phyloP scores from a whole-genome alignment of 2,329 filamentous ascomycete genomes.

The Aspergillus hiratsukae region DNA sequence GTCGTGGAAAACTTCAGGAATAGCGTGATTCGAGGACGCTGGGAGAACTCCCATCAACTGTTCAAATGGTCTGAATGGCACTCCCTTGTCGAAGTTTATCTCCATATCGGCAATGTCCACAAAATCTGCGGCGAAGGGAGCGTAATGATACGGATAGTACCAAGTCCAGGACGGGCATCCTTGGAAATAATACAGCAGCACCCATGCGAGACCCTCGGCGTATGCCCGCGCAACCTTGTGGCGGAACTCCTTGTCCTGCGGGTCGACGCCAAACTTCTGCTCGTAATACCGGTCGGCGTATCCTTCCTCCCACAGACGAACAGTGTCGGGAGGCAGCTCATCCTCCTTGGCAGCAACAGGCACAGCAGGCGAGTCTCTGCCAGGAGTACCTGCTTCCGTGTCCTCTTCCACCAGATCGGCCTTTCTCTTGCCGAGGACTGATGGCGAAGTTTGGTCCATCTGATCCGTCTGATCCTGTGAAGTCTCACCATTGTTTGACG shows the following conservation, averaged over 20 bases:
- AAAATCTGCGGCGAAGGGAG: conserved; percentile 94
- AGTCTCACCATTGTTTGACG: conserved; percentile 21
- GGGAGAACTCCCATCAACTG: conserved; percentile 98
- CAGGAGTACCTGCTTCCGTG: conserved; percentile 53
- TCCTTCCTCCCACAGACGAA: conserved; percentile 90
- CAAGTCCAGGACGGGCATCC: conserved; percentile 98
- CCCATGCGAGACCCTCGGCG: conserved; percentile 92
- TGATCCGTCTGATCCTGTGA: conserved; percentile 22
- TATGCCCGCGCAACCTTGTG: conserved; percentile 87
- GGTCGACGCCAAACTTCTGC: conserved; percentile 85
- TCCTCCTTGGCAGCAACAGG: conserved; percentile 51
- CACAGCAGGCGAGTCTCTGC: conserved; percentile 52
- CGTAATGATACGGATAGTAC: conserved; percentile 99
- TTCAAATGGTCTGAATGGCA: conserved; percentile 86
- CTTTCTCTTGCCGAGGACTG: conserved; percentile 55
- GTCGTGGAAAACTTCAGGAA: conserved; percentile 81
- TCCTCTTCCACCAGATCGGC: conserved; percentile 62
- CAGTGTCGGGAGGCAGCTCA: conserved; percentile 69
- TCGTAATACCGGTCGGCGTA: conserved; percentile 96
- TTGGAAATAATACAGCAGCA: conserved; percentile 94
- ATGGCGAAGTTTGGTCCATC: conserved; percentile 27
- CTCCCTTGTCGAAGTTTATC: conserved; percentile 77
- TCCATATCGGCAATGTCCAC: conserved; percentile 74
- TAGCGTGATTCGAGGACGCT: conserved; percentile 84
- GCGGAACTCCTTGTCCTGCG: conserved; percentile 78